phyloP scores from a whole-genome alignment of 2,329 filamentous ascomycete species.

The Pezizomycotina sp. region DNA sequence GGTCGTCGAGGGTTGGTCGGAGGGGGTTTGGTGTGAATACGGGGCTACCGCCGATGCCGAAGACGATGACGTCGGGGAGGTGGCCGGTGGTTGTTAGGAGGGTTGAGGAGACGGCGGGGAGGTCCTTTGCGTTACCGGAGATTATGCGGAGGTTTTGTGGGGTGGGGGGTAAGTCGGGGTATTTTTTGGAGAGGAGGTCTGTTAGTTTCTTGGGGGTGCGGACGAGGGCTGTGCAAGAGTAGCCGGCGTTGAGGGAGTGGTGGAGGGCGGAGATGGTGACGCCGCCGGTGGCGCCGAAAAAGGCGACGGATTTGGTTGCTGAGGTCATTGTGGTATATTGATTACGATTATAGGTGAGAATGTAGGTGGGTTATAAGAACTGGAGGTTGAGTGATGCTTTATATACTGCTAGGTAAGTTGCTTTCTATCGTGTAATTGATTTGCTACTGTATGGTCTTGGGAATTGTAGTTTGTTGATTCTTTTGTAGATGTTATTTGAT shows the following conservation, averaged over 20 bases:
- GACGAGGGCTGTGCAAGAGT: slow-evolving; percentile 31
- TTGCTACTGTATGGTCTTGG: too few species aligned
- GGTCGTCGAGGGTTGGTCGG: slow-evolving; percentile 32
- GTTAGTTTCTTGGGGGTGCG: slow-evolving; percentile 12
- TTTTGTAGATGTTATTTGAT: too few species aligned
- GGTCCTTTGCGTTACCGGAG: slow-evolving; percentile 36
- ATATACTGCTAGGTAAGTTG: too few species aligned
- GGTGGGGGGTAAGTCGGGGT: slow-evolving; percentile 33
- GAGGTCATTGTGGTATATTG: slow-evolving; percentile 12
- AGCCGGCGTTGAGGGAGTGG: slow-evolving; percentile 33
- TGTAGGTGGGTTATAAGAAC: too few species aligned
- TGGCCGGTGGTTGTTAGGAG: slow-evolving; percentile 25
- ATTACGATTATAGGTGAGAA: too few species aligned
- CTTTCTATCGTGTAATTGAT: too few species aligned
- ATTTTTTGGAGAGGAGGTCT: slow-evolving; percentile 4
- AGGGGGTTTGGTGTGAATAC: slow-evolving; percentile 24
- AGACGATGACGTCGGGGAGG: slow-evolving; percentile 36
- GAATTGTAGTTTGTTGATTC: too few species aligned
- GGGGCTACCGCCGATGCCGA: slow-evolving; percentile 34
- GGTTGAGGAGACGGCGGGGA: slow-evolving; percentile 28
- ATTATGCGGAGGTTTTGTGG: slow-evolving; percentile 36
- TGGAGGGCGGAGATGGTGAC: slow-evolving; percentile 35
- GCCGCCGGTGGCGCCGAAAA: slow-evolving; percentile 40
- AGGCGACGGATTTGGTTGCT: slow-evolving; percentile 32
- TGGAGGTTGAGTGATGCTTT: too few species aligned